Percentiles rank a stretch among this genome's conserved stretches.
Conservation (phyloP, 73 alveolate species). For the Symbiodinium natans region DNA sequence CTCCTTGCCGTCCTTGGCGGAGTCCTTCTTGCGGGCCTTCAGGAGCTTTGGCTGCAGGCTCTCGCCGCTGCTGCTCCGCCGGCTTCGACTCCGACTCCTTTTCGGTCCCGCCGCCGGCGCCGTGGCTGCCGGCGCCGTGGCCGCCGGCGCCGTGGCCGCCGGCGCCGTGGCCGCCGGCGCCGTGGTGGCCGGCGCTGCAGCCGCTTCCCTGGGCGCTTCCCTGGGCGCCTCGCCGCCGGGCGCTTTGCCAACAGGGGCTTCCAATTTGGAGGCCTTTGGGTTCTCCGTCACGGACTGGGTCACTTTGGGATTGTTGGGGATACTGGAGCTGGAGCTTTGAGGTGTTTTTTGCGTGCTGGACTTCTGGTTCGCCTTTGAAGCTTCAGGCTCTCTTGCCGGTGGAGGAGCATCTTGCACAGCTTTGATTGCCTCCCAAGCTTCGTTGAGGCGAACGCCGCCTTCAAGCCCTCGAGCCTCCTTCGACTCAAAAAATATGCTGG, state of each 20-base stretch:
- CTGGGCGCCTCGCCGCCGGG: background rate
- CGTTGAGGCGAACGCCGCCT: conserved; percentile 48
- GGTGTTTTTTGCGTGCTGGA: background rate
- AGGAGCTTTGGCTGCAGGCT: conserved; percentile 25
- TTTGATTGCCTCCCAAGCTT: conserved; percentile 9
- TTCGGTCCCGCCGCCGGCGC: background rate
- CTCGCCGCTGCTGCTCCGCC: background rate
- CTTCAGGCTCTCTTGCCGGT: background rate
- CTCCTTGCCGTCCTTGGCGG: background rate
- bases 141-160: background rate
- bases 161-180: background rate
- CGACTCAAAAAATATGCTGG: background rate
- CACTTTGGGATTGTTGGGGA: background rate
- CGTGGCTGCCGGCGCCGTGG: background rate
- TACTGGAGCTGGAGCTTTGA: background rate
- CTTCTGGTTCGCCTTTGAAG: background rate
- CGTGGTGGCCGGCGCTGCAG: background rate
- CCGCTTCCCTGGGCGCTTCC: background rate
- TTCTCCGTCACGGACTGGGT: background rate
- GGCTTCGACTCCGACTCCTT: conserved; percentile 34
- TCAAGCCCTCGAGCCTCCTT: background rate
- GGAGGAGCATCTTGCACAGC: conserved; percentile 24
- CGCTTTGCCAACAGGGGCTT: background rate
- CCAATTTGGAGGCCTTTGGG: background rate
- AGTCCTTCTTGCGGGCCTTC: background rate